Conservation (phyloP, 768 basidiomycete species). For the Auriscalpium vulgare region DNA sequence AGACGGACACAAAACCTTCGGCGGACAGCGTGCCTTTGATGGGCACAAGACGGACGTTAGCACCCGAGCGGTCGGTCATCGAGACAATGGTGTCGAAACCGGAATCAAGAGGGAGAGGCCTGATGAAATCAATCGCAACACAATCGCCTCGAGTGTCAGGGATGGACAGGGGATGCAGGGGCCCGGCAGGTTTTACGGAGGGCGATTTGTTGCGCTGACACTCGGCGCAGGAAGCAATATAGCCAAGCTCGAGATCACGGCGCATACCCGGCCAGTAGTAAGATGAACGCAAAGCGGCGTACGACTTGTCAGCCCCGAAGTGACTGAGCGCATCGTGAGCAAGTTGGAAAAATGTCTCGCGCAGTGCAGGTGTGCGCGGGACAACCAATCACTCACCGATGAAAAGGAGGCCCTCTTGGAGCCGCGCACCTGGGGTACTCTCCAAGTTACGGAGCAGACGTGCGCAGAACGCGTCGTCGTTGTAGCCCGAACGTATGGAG, state of each 20-base stretch:
- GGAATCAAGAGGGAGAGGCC: constrained; percentile 20
- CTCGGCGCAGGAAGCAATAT: constrained; percentile 21
- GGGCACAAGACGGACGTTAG: constrained; percentile 10
- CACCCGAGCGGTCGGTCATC: constrained; percentile 16
- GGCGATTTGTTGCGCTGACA: constrained; percentile 27
- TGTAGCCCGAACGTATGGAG: constrained; percentile 5
- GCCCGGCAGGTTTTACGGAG: constrained; percentile 15
- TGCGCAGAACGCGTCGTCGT: constrained; percentile 4
- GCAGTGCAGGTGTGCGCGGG: constrained; percentile 7
- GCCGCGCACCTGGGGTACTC: neutral
- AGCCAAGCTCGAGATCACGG: constrained; percentile 17
- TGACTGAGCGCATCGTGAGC: constrained; percentile 12
- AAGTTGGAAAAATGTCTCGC: constrained; percentile 3
- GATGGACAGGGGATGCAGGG: constrained; percentile 19
- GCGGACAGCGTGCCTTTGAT: constrained; percentile 7
- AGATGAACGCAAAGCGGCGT: neutral
- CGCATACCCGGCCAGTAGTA: constrained; percentile 21
- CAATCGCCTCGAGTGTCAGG: constrained; percentile 15
- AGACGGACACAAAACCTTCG: constrained; percentile 11
- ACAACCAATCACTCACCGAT: constrained; percentile 17
- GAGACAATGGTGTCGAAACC: constrained; percentile 20
- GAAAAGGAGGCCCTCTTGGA: constrained; percentile 12
- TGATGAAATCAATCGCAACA: constrained; percentile 24
- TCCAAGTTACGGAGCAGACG: neutral
- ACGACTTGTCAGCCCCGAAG: constrained; percentile 9